These are phyloP conservation scores for Auricularia heimuer DNA, from an alignment of 768 basidiomycete species.

Conservation along the genomic window DNA sequence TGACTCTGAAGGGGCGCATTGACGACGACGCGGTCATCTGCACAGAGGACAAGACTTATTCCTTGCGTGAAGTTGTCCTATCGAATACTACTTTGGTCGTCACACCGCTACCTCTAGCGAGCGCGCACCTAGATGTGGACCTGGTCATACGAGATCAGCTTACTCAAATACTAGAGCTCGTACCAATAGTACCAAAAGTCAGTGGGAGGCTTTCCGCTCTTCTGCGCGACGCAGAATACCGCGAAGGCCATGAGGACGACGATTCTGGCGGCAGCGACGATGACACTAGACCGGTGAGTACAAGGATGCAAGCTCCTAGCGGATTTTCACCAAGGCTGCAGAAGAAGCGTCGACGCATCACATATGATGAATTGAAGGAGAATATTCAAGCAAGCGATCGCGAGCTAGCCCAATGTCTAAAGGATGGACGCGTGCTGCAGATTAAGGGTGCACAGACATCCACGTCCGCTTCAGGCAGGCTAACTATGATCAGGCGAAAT, in stretches of 20 bases:
- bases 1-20: conserved; percentile 71
- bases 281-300: conserved; percentile 9
- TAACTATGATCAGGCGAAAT: conserved; percentile 42
- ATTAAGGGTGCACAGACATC: conserved; percentile 44
- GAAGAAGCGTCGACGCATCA: conserved; percentile 22
- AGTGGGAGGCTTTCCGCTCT: conserved; percentile 11
- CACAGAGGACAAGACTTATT: conserved; percentile 69
- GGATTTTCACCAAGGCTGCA: background rate
- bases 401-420: conserved; percentile 58
- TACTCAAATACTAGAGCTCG: conserved; percentile 75
- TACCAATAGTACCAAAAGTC: conserved; percentile 66
- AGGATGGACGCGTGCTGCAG: conserved; percentile 59
- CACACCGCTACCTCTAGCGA: conserved; percentile 33
- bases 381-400: conserved; percentile 76
- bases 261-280: conserved; percentile 24
- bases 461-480: conserved; percentile 1
- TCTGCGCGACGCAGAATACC: conserved; percentile 35
- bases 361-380: conserved; percentile 50
- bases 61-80: conserved; percentile 73
- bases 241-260: conserved; percentile 43
- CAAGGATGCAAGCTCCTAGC: background rate
- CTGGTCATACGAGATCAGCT: conserved; percentile 71
- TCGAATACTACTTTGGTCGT: conserved; percentile 82
- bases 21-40: conserved; percentile 87
- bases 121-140: conserved; percentile 2